Evolutionary conservation across 495 filamentous ascomycete genomes (phyloP), one percentile per base, ranked within the genome.

Genomic region (Penicillium waksmanii): DNA sequence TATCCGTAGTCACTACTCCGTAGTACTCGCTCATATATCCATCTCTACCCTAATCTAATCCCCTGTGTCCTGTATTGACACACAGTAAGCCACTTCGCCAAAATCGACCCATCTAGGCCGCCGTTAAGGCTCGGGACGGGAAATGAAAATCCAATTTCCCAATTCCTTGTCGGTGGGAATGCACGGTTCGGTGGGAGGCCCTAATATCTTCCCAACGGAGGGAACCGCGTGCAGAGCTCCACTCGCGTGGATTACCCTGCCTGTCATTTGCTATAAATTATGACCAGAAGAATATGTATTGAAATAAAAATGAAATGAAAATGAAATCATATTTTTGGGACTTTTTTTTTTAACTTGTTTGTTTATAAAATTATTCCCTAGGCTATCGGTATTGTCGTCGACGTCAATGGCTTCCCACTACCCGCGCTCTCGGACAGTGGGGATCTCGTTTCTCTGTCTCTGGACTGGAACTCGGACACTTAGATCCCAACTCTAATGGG

Each of bases 101-200:
- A 17, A 44, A 44, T 44, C 15, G 42, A 44, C 42, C 17, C 42
- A 18, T 44, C 42, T 44, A 44, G 42, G 12, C 42, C 42, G 42
- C 42, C 42, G 42, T 44, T 44, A 44, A 44, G 42, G 46, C 46
- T 48, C 9, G 46, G 10, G 23, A 23, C 46, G 46, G 42, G 42
- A 44, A 44, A 48, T 27, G 46, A 48, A 10, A 48, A 48, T 48
- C 46, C 23, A 48, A 48, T 48, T 48, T 48, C 46, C 36, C 46
- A 48, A 48, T 23, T 10, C 46, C 46, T 19, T 48, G 46, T 48
- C 46, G 19, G 46, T 48, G 46, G 46, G 46, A 48, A 48, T 48
- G 46, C 46, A 48, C 46, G 46, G 46, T 48, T 48, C 46, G 46
- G 23, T 48, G 46, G 46, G 46, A 48, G 46, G 46, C 19, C 19